These are phyloP conservation scores for Solanum habrochaites DNA, from an alignment of 257 asterid genomes.

Conservation along the genomic window DNA sequence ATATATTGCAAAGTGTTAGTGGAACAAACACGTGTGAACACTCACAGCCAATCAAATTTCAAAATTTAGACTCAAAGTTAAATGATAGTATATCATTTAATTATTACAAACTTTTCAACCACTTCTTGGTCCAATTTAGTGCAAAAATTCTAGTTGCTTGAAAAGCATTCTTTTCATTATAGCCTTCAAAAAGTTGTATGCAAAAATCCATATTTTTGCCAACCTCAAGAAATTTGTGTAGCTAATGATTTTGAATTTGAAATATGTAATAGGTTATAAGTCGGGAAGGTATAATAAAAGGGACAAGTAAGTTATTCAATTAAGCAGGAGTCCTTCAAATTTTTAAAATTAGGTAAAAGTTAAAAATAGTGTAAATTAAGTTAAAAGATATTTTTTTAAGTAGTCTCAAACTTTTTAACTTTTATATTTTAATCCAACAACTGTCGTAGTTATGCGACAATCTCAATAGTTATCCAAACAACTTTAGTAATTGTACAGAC, in stretches of 20 bases:
- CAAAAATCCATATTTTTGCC: background rate
- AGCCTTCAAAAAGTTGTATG: background rate
- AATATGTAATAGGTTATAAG: too few relatives aligned
- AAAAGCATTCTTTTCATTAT: background rate
- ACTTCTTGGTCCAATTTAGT: background rate
- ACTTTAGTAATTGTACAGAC: too few relatives aligned
- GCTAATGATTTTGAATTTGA: background rate
- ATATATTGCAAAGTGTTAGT: background rate
- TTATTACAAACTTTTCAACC: background rate
- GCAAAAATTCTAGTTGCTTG: background rate
- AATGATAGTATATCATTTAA: background rate
- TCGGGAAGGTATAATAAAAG: too few relatives aligned
- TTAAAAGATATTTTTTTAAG: accelerated
- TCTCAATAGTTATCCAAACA: too few relatives aligned
- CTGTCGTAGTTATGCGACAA: too few relatives aligned
- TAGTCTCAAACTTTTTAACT: too few relatives aligned
- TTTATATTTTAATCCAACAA: too few relatives aligned
- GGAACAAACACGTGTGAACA: background rate
- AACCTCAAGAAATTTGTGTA: background rate
- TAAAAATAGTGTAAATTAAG: too few relatives aligned
- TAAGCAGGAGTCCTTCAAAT: too few relatives aligned
- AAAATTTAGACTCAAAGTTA: background rate
- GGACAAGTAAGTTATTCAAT: too few relatives aligned
- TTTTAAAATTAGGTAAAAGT: too few relatives aligned
- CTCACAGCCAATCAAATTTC: background rate